These are phyloP conservation scores for Rhizomucor pusillus DNA, from an alignment of 371 early-diverging fungal genomes.

Conservation along the genomic window DNA sequence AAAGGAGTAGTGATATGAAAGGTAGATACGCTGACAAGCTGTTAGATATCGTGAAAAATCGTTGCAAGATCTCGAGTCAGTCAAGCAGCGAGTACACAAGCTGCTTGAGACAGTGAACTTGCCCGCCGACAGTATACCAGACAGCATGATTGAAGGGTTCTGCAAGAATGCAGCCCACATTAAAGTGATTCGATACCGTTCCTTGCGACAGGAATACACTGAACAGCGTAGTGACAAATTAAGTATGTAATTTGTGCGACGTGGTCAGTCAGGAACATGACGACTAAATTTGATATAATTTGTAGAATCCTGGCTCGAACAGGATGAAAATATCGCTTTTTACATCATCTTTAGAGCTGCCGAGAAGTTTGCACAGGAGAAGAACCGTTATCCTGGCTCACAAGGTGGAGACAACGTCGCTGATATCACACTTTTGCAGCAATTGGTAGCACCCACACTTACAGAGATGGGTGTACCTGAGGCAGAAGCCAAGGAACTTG, in stretches of 20 bases:
- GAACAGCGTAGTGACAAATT: slow-evolving; percentile 42
- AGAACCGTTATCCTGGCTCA: slow-evolving; percentile 54
- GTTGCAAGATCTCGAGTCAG: slow-evolving; percentile 60
- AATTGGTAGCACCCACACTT: not conserved
- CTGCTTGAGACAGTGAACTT: slow-evolving; percentile 49
- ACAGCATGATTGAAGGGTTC: slow-evolving; percentile 73
- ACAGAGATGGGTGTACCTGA: not conserved
- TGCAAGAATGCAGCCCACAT: slow-evolving; percentile 82
- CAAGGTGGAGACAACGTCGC: too few relatives aligned
- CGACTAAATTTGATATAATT: not conserved
- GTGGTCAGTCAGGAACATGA: not conserved
- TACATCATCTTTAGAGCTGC: slow-evolving; percentile 77
- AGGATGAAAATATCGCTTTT: slow-evolving; percentile 55
- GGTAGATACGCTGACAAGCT: not conserved
- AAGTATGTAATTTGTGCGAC: slow-evolving; percentile 29
- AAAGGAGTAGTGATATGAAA: not conserved
- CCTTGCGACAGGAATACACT: slow-evolving; percentile 54
- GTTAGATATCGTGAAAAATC: slow-evolving; percentile 80
- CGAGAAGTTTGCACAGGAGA: slow-evolving; percentile 59
- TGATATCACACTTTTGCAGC: too few relatives aligned
- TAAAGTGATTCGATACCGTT: slow-evolving; percentile 64
- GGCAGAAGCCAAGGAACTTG: not conserved
- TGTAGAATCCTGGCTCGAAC: slow-evolving; percentile 55
- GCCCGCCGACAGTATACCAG: slow-evolving; percentile 52
- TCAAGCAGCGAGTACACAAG: slow-evolving; percentile 49